phyloP scores from a whole-genome alignment of 805 yeast species.

The Starmerella sirachaensis region DNA sequence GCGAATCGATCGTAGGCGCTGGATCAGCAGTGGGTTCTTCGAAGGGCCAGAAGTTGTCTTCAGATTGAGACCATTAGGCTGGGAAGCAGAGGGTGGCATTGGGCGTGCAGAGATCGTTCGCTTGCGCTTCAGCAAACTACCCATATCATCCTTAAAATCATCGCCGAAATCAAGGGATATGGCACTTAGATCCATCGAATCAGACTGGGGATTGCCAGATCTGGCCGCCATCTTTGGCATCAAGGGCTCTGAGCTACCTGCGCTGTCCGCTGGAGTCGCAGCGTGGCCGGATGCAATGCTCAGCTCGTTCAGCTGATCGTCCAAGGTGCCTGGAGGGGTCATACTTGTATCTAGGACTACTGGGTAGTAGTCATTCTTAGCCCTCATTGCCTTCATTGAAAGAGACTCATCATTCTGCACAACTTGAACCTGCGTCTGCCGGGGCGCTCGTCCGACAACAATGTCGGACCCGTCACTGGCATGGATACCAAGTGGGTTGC shows the following conservation, averaged over 20 bases:
- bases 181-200: conserved; percentile 1
- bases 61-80: conserved; percentile 3
- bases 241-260: background rate
- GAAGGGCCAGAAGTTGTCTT: conserved; percentile 14
- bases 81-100: conserved; percentile 6
- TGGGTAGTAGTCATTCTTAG: conserved; percentile 7
- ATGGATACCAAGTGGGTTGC: conserved; percentile 29
- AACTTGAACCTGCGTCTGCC: conserved; percentile 2
- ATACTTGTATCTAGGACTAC: conserved; percentile 1
- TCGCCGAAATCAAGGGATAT: conserved; percentile 11
- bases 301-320: conserved; percentile 7
- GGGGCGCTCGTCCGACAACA: conserved; percentile 17
- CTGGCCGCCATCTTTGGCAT: conserved; percentile 2
- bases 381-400: conserved; percentile 4
- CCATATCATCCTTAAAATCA: conserved; percentile 12
- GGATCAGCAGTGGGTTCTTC: conserved; percentile 16
- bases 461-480: conserved; percentile 28
- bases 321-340: conserved; percentile 7
- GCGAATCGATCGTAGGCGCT: conserved; percentile 21
- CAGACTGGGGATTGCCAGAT: background rate
- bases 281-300: conserved; percentile 4
- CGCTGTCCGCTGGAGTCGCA: background rate
- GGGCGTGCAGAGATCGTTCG: conserved; percentile 17
- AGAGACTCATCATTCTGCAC: background rate
- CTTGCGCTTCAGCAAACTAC: conserved; percentile 13